Evolutionary conservation across 345 rosid genomes (phyloP), one percentile per base, ranked within the genome.

Genomic region (Brassica carinata): DNA sequence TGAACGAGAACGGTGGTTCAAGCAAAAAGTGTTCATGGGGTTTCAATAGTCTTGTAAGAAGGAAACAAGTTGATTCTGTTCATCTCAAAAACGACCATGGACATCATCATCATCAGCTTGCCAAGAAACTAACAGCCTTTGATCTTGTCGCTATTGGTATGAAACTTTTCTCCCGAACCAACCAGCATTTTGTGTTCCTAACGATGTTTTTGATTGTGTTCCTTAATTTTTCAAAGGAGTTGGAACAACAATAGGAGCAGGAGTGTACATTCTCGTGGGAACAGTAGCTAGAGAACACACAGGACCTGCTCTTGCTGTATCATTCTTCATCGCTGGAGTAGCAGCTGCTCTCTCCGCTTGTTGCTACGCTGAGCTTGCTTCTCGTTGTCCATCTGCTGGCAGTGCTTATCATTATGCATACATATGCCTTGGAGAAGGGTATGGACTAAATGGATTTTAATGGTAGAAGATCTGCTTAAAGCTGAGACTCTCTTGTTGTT

Each of bases 361-460:
- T 79, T 96, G 99, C 81, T 96, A 96, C 79, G 99, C 99, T 0
- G 99, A 96, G 84, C 96, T 96, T 53, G 91, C 98, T 61, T 84
- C 90, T 80, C 94, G 98, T 0, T 96, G 97, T 73, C 99, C 99
- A 1, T 96, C 99, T 71, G 99, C 99, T 72, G 99, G 99, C 76
- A 96, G 99, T 86, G 99, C 99, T 66, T 96, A 96, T 87, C 99
- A 96, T 57, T 96, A 93, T 84, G 79, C 99, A 0, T 96, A 96
- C 86, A 90, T 96, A 29, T 96, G 98, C 79, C 85, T 90, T 8
- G 99, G 99, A 70, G 99, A 96, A 87, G 93, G 97, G 99, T 96
- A 72, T 43, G 7, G 17, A 51, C 5, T 43, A 43, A 3, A 10
- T 43, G 51, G 58, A 51, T 51, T 51, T 8, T 5, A 1, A n/a